These are phyloP conservation scores for Geosmithia morbida DNA, from an alignment of 2,329 filamentous ascomycete species.

Conservation along the genomic window DNA sequence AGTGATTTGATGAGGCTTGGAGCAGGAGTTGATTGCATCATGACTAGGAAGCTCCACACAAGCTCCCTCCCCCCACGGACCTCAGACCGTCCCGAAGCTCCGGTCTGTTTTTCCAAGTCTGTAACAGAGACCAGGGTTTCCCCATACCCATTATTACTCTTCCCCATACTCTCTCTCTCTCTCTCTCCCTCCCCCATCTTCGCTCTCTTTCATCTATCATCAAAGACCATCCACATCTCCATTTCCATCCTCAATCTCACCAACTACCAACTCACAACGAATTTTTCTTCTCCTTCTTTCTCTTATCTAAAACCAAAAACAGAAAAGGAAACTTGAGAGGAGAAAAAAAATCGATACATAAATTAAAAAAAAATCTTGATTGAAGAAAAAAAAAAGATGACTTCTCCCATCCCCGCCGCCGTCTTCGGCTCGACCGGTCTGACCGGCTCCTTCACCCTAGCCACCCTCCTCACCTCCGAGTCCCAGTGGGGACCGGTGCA, in stretches of 20 bases:
- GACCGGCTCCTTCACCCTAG: constrained; percentile 61
- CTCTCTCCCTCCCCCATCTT: background rate
- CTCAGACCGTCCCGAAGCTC: background rate
- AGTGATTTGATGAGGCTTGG: no score
- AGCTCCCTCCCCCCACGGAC: background rate
- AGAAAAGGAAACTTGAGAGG: no score
- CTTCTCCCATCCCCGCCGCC: constrained; percentile 19
- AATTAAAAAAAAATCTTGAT: no score
- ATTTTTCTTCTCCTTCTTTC: background rate
- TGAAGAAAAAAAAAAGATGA: background rate
- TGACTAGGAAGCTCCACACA: no score
- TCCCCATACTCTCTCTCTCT: no score
- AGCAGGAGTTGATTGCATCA: no score
- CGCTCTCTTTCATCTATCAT: no score
- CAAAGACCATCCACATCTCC: no score
- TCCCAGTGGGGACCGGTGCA: constrained; percentile 34
- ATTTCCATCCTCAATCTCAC: background rate
- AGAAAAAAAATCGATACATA: no score
- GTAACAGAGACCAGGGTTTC: background rate
- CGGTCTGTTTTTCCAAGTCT: no score
- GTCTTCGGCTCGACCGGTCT: constrained; percentile 54
- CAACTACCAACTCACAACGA: background rate
- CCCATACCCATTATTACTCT: no score
- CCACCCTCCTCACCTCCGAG: constrained; percentile 39
- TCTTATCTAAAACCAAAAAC: no score